Evolutionary conservation across 2,329 filamentous ascomycete genomes (phyloP).

Genomic region (Stemphylium lycopersici): DNA sequence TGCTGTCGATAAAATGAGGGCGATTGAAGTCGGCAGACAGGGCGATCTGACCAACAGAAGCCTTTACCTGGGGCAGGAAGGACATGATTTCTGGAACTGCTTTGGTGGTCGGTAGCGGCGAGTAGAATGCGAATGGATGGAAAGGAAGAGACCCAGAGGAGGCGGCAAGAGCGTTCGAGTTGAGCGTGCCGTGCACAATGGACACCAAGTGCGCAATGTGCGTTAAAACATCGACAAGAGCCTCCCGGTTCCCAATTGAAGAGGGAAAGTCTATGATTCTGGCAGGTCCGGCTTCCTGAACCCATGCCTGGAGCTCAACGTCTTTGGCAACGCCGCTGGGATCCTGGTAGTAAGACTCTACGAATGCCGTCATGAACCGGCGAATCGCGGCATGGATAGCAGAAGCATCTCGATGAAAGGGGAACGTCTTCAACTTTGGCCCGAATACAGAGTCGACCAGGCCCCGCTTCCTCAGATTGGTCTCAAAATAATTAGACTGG

Average conservation of each 20-base stretch:
- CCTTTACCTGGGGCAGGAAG: constrained; percentile 2
- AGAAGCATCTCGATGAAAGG: constrained; percentile 1
- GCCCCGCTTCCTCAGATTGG: constrained; percentile 1
- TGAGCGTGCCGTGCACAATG: constrained; percentile 3
- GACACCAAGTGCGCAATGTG: constrained; percentile 7
- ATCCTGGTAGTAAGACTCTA: background rate
- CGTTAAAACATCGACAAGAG: constrained; percentile 3
- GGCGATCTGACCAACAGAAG: background rate
- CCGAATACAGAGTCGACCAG: constrained; percentile 5
- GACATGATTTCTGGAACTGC: background rate
- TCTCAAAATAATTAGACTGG: constrained; percentile 1
- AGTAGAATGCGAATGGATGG: constrained; percentile 8
- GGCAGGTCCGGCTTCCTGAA: background rate
- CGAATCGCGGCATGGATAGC: background rate
- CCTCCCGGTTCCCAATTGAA: background rate
- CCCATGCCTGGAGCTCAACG: constrained; percentile 2
- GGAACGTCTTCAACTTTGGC: constrained; percentile 1
- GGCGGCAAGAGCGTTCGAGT: constrained; percentile 1
- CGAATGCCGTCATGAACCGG: background rate
- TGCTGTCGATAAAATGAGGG: background rate
- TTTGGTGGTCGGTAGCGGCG: constrained; percentile 1
- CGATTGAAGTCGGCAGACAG: background rate
- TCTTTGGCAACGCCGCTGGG: background rate
- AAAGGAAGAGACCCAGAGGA: constrained; percentile 5
- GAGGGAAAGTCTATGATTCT: constrained; percentile 3